Evolutionary conservation across 345 rosid species (phyloP), one percentile per base, ranked within the genome.

Genomic region (Triadica sebifera): DNA sequence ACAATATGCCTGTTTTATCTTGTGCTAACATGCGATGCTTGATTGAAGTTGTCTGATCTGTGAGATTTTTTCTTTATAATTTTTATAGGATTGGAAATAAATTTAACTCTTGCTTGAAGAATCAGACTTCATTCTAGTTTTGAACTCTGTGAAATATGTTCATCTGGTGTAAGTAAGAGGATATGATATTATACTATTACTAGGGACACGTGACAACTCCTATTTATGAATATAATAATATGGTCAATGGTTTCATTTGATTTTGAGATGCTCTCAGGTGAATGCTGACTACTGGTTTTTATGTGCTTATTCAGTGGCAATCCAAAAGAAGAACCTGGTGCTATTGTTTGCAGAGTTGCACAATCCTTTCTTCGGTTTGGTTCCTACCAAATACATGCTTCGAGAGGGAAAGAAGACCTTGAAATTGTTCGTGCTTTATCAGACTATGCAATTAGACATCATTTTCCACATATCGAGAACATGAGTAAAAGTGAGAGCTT

Each of bases 241-340:
- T 57, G 71, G 41, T 43, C 15, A 22, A 63, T 65, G 58, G 59
- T 29, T 75, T 29, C 53, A 55, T 59, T 22, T 52, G 43, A 12
- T 68, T n/a, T 65, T 47, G 55, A 53, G 47, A 68, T 60, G 41
- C 55, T 43, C 3, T 50, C 16, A 3, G 5, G 24, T 65, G 62
- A 46, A 58, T 64, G 41, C 65, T 72, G 43, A 52, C 57, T 6
- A 37, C 2, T 12, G 12, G 59, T 66, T 73, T 71, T 75, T 78
- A 29, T 45, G 6, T 65, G 60, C n/a, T 57, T 45, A 50, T 86
- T 86, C 87, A 90, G 98, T 84, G 99, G 99, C 66, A 95, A 93
- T 78, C 82, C 99, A 6, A 95, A 95, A 83, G 97, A 95, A 56
- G 98, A 93, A 65, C 98, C 96, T 69, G 99, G 97, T 66, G 99